Evolutionary conservation across 768 basidiomycete genomes (phyloP).

Genomic region (Collybia sp.): DNA sequence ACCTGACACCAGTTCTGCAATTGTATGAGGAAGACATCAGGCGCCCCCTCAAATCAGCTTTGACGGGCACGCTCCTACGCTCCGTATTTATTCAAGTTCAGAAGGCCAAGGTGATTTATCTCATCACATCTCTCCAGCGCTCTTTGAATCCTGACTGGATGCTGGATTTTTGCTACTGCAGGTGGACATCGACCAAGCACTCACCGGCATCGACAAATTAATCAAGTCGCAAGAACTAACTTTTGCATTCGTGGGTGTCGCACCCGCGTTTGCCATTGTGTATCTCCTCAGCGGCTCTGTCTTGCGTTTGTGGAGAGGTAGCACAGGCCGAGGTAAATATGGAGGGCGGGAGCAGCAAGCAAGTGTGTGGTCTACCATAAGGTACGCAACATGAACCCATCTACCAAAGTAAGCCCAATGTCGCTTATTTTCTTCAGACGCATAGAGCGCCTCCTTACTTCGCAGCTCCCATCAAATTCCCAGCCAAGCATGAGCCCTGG

Average conservation of each 20-base stretch:
- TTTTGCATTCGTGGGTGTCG: slow-evolving; percentile 95
- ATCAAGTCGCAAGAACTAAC: slow-evolving; percentile 93
- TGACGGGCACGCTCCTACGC: slow-evolving; percentile 77
- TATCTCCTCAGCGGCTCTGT: slow-evolving; percentile 61
- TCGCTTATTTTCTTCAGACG: slow-evolving; percentile 31
- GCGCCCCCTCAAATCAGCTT: slow-evolving; percentile 74
- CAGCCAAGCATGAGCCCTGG: slow-evolving; percentile 7
- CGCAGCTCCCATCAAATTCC: slow-evolving; percentile 27
- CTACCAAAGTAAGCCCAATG: too few relatives aligned
- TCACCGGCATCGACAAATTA: slow-evolving; percentile 89
- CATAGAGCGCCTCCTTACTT: slow-evolving; percentile 64
- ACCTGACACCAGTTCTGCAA: slow-evolving; percentile 81
- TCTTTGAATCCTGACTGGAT: not conserved
- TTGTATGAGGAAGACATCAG: slow-evolving; percentile 93
- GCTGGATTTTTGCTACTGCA: slow-evolving; percentile 18
- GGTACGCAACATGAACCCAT: slow-evolving; percentile 32
- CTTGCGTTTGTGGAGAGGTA: slow-evolving; percentile 42
- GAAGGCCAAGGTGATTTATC: slow-evolving; percentile 73
- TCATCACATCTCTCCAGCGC: not conserved
- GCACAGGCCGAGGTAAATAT: slow-evolving; percentile 42
- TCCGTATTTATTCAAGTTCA: slow-evolving; percentile 90
- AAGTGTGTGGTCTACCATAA: slow-evolving; percentile 67
- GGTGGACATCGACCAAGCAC: slow-evolving; percentile 90
- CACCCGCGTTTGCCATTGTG: slow-evolving; percentile 79
- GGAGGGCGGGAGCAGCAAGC: slow-evolving; percentile 53